Percentiles rank a stretch among this genome's conserved stretches.
phyloP scores from a whole-genome alignment of 306 rosid genomes.

The Hylodesmum podocarpum region DNA sequence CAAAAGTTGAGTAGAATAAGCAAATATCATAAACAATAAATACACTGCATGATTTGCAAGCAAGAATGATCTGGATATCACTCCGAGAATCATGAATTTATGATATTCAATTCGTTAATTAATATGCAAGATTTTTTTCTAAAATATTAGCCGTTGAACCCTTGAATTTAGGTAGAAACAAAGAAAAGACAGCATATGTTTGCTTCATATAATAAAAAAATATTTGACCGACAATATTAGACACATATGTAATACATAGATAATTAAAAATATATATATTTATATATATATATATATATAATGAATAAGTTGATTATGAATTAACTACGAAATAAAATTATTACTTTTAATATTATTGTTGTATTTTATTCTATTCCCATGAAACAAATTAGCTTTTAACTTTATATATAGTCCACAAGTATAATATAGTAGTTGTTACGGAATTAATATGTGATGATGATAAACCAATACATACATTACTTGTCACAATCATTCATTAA shows the following conservation, averaged over 20 bases:
- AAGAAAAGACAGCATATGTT: not conserved
- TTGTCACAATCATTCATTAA: not conserved
- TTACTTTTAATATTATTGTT: too few relatives aligned
- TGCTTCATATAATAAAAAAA: not conserved
- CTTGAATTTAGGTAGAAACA: not conserved
- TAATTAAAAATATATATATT: too few relatives aligned
- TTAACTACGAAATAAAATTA: too few relatives aligned
- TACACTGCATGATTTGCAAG: not conserved
- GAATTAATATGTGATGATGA: not conserved
- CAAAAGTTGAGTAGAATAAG: too few relatives aligned
- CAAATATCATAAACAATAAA: too few relatives aligned
- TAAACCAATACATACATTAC: not conserved
- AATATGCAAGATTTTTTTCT: not conserved
- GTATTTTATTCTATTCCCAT: not conserved
- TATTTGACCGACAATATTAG: too few relatives aligned
- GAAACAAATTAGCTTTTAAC: not conserved
- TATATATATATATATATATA: too few relatives aligned
- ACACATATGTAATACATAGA: too few relatives aligned
- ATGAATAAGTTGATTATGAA: too few relatives aligned
- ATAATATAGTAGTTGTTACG: not conserved
- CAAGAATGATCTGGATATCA: not conserved
- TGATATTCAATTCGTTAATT: not conserved
- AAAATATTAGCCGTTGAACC: too few relatives aligned
- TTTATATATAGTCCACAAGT: not conserved
- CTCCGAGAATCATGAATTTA: not conserved